Base-by-base conservation (phyloP, 257 asterid genomes). In the Jaltomata sinuosa region DNA sequence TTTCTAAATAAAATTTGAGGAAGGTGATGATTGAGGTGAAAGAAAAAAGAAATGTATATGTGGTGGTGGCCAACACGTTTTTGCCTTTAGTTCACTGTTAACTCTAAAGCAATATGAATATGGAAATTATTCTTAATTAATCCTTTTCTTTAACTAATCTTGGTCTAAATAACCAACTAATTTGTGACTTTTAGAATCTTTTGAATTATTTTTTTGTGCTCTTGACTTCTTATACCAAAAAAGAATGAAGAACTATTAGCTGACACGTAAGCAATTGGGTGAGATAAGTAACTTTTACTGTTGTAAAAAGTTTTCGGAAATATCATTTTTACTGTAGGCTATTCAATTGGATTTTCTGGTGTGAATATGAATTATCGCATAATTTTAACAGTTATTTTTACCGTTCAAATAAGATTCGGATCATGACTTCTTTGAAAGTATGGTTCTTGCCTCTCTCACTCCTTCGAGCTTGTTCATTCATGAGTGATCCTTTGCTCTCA, bases 211-310 rank as follows among this genome's bases (percentile, higher is more conserved):
- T 81, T 53, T 67, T 83, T 71, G 53, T 38, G 84, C 90, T 89
- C 89, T 92, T 92, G 94, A 91, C 93, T 88, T 83, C 84, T 85
- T n/a, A 62, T 34, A 80, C 83, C 88, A 25, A 87, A 88, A 87
- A 77, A 87, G 88, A 83, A 81, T 55, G 50, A 42, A 80, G 88
- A 85, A 5, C n/a, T 69, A 69, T 38, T 71, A 71, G 79, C 7
- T 71, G 18, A 40, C 32, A 40, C 53, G 10, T n/a, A 71, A 40
- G 19, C 32, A 22, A n/a, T 69, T 69, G 53, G 14, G 22, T 69
- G 50, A 11, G 9, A n/a, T 6, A 27, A 38, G 6, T n/a, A n/a
- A n/a, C n/a, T 15, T 57, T 57, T 57, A n/a, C 2, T 57, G 65
- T 4, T 5, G 61, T 53, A 19, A n/a, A n/a, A 53, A 6, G 5